Percentiles rank a stretch among this genome's conserved stretches.
Evolutionary conservation across 192 early-diverging fungal species (phyloP).

Genomic region (Spizellomyces punctatus): DNA sequence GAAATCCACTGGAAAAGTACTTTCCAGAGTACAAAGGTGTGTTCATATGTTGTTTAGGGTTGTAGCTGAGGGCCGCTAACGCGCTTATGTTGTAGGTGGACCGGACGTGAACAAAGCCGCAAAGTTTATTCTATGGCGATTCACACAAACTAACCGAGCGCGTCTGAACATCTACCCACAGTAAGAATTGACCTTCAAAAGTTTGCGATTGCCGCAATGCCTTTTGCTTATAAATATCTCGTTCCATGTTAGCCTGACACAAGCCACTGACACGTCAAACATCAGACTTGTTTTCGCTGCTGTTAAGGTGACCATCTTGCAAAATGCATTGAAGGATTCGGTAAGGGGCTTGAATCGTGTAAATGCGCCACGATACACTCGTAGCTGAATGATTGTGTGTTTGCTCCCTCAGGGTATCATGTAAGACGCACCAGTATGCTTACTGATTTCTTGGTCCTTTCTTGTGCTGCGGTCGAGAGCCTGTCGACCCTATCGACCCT

Average conservation of each 20-base stretch:
- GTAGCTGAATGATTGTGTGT: too few species aligned
- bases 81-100: slow-evolving; percentile 32
- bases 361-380: background rate
- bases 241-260: slow-evolving; percentile 63
- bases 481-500: too few species aligned
- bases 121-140: slow-evolving; percentile 87
- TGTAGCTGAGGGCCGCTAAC: too few species aligned
- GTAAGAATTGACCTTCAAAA: slow-evolving; percentile 37
- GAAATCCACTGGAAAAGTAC: slow-evolving; percentile 76
- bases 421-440: too few species aligned
- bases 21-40: slow-evolving; percentile 79
- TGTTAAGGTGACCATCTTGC: slow-evolving; percentile 89
- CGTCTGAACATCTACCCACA: slow-evolving; percentile 83
- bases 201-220: background rate
- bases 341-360: background rate
- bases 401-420: too few species aligned
- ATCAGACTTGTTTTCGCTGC: slow-evolving; percentile 88
- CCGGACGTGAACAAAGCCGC: slow-evolving; percentile 80
- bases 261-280: slow-evolving; percentile 91
- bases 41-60: background rate
- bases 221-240: too few species aligned
- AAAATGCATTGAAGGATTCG: slow-evolving; percentile 43
- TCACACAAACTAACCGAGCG: slow-evolving; percentile 82
- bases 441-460: too few species aligned
- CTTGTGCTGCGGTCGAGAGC: too few species aligned